A percentile compares a stretch with the other conserved stretches of the same genome.
These are phyloP conservation scores for Orbilia quercus DNA, from an alignment of 2,329 filamentous ascomycete species.

Conservation along the genomic window DNA sequence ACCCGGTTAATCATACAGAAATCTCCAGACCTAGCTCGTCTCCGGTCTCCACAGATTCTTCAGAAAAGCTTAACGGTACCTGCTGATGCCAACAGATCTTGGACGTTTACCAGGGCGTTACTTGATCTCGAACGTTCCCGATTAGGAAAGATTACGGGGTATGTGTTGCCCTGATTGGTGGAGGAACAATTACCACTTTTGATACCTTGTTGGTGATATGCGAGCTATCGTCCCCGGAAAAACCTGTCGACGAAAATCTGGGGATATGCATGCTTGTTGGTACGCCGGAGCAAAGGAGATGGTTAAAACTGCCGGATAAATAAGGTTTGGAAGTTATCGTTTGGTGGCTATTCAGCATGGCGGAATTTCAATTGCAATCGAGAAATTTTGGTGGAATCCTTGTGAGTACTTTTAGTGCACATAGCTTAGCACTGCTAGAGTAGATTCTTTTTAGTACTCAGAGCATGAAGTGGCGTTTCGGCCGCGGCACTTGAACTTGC, in stretches of 20 bases:
- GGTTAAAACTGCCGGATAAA: constrained; percentile 34
- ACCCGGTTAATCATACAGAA: neutral
- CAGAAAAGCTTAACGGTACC: constrained; percentile 22
- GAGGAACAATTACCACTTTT: constrained; percentile 20
- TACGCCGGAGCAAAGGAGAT: constrained; percentile 29
- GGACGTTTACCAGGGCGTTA: neutral
- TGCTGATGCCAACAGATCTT: neutral
- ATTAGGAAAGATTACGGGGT: constrained; percentile 27
- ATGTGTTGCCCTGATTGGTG: constrained; percentile 42
- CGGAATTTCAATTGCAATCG: too few relatives aligned
- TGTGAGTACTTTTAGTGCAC: too few relatives aligned
- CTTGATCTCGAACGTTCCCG: neutral
- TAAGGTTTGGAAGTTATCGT: neutral
- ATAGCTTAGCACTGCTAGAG: too few relatives aligned
- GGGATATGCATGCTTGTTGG: neutral
- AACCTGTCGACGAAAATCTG: constrained; percentile 28
- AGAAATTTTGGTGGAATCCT: too few relatives aligned
- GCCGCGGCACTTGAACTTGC: too few relatives aligned
- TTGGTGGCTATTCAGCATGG: too few relatives aligned
- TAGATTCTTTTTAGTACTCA: too few relatives aligned
- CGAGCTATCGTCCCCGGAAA: constrained; percentile 25
- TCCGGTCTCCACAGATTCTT: constrained; percentile 26
- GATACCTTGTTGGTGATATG: constrained; percentile 5
- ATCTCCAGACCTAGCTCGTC: constrained; percentile 32
- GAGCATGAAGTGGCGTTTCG: too few relatives aligned